Evolutionary conservation across 805 yeast genomes (phyloP).

Genomic region (Suhomyces emberorum): DNA sequence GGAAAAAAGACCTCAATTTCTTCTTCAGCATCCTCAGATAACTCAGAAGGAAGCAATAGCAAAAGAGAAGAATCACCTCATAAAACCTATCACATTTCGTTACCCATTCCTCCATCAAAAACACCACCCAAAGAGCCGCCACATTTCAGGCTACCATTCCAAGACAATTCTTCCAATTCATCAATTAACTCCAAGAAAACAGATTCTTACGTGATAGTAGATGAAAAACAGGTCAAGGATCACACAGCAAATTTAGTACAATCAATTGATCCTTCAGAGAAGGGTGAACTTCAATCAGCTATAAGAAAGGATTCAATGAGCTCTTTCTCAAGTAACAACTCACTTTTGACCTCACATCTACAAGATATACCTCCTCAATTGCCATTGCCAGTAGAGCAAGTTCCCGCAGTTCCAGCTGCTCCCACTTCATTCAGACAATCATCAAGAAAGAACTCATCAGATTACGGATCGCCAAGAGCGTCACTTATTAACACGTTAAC

Average conservation of each 20-base stretch:
- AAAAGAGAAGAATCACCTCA: slow-evolving; percentile 1
- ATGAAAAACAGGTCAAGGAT: slow-evolving; percentile 1
- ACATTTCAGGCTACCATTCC: slow-evolving; percentile 68
- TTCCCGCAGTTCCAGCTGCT: slow-evolving; percentile 41
- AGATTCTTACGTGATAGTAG: neutral
- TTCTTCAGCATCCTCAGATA: slow-evolving; percentile 5
- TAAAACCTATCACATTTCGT: slow-evolving; percentile 8
- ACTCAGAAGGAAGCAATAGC: neutral
- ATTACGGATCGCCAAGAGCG: slow-evolving; percentile 37
- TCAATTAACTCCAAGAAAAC: slow-evolving; percentile 1
- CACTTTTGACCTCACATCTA: slow-evolving; percentile 27
- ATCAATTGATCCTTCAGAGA: slow-evolving; percentile 2
- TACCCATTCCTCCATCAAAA: slow-evolving; percentile 21
- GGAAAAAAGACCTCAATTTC: slow-evolving; percentile 3
- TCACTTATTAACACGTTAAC: slow-evolving; percentile 41
- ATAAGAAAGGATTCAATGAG: slow-evolving; percentile 20
- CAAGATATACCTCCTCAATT: slow-evolving; percentile 54
- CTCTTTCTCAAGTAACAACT: slow-evolving; percentile 20
- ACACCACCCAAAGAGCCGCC: slow-evolving; percentile 43
- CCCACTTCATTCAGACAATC: slow-evolving; percentile 30
- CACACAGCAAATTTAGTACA: neutral
- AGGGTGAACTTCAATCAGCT: slow-evolving; percentile 2
- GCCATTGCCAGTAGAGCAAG: slow-evolving; percentile 55
- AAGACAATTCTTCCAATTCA: slow-evolving; percentile 33
- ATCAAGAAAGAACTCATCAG: slow-evolving; percentile 37